Evolutionary conservation across 352 stramenopile species (phyloP), one percentile per base, ranked within the genome.

Genomic region (Globisporangium middletonii): DNA sequence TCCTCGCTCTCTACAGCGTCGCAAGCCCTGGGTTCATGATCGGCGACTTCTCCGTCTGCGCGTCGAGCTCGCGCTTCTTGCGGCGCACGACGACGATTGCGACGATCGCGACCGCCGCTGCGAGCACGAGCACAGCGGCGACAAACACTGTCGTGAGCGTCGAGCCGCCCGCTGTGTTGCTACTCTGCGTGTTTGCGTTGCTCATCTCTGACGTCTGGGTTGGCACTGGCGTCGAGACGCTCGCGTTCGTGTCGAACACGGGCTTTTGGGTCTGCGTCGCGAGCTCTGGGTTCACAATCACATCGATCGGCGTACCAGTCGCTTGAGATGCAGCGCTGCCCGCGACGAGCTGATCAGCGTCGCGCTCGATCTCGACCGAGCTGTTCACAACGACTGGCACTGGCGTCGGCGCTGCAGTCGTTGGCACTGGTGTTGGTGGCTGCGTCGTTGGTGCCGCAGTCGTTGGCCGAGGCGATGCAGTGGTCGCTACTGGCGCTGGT

Each of bases 51-150:
- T 68, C 59, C 2, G 66, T 57, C 57, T 64, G 57, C 15, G 54
- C 64, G 15, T 71, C 68, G 7, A 75, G 59, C 55, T 59, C 30
- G 13, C 56, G 57, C 64, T 75, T 72, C 68, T 70, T 69, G 45
- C 62, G 60, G 43, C 64, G 67, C 30, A 65, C 50, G 4, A 73
- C 60, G 11, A 74, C 67, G 52, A 75, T 66, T 58, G 67, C 65
- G 33, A 51, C 64, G 2, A 65, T 58, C 13, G 49, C 56, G 8
- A 26, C 56, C 27, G 53, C 62, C 18, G 52, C 64, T 4, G 58
- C 55, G 6, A 53, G 44, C 8, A 52, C 64, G 15, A 69, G 27
- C 12, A 57, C 67, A 12, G 49, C 59, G n/a, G 67, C 35, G 3
- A 67, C 47, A 11, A 67, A 4, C 19, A 72, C 50, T 4, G 61